Evolutionary conservation across 2,329 filamentous ascomycete genomes (phyloP).

Genomic region (Venturia nashicola): DNA sequence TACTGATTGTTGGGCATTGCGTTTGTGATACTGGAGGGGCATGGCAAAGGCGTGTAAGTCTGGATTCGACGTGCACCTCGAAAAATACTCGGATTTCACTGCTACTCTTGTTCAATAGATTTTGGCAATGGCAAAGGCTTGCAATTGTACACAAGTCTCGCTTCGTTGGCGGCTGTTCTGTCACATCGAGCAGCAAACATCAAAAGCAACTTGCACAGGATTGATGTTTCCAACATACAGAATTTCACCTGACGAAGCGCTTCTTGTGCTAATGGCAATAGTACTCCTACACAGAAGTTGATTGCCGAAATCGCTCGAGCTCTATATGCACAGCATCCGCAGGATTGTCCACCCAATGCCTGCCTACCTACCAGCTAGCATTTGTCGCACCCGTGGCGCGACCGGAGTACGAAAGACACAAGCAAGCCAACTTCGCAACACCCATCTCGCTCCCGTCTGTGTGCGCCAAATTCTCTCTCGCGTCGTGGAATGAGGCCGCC

Average conservation of each 20-base stretch:
- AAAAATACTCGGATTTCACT: background rate
- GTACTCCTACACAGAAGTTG: background rate
- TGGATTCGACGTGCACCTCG: background rate
- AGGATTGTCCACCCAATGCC: background rate
- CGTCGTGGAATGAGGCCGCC: background rate
- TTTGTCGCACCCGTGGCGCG: background rate
- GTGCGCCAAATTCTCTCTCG: background rate
- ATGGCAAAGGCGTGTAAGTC: background rate
- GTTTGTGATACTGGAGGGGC: background rate
- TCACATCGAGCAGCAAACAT: background rate
- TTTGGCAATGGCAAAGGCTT: too few species aligned
- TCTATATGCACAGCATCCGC: background rate
- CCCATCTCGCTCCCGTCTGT: background rate
- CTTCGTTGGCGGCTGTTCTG: too few species aligned
- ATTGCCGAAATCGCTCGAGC: background rate
- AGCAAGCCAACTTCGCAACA: background rate
- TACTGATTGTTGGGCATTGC: background rate
- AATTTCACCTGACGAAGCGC: background rate
- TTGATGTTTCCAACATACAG: background rate
- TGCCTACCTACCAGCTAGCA: background rate
- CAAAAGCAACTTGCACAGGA: background rate
- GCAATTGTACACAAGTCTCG: too few species aligned
- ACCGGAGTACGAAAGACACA: background rate
- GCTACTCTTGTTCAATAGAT: too few species aligned
- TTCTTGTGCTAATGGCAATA: background rate